Percentiles rank a stretch among this genome's conserved stretches.
Evolutionary conservation across 1,284 basidiomycete genomes (phyloP).

Genomic region (Trichosporon sp.): DNA sequence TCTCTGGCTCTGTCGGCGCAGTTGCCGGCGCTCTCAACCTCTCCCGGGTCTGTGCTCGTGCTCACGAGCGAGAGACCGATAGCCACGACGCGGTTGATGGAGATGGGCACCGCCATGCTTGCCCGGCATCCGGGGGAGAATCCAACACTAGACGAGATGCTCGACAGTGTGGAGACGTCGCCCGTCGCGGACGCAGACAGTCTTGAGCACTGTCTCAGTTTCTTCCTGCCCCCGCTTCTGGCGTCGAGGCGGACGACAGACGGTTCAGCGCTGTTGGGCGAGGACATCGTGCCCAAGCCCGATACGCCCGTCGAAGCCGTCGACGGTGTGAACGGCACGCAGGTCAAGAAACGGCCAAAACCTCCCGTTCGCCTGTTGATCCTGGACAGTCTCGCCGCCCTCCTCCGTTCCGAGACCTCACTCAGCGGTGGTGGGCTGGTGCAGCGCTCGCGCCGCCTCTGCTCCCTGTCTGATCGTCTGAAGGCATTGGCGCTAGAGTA

Average conservation of each 20-base stretch:
- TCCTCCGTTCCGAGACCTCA: constrained; percentile 64
- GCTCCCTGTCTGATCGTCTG: constrained; percentile 67
- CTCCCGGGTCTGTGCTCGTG: constrained; percentile 67
- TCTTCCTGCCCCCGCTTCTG: constrained; percentile 66
- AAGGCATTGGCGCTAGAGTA: constrained; percentile 68
- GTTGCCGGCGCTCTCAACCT: constrained; percentile 61
- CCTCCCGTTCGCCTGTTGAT: constrained; percentile 64
- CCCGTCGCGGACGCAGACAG: constrained; percentile 63
- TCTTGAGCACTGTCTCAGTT: constrained; percentile 69
- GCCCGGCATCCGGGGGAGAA: constrained; percentile 16
- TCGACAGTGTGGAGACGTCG: constrained; percentile 70
- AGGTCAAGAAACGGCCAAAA: neutral
- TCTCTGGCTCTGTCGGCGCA: constrained; percentile 76
- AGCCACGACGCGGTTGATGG: constrained; percentile 65
- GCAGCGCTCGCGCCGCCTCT: constrained; percentile 69
- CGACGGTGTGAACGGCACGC: neutral
- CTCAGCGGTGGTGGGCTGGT: constrained; percentile 61
- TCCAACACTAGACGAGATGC: constrained; percentile 41
- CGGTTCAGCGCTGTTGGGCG: constrained; percentile 15
- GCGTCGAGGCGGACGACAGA: constrained; percentile 30
- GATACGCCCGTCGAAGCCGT: neutral
- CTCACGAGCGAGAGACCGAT: constrained; percentile 73
- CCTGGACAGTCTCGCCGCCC: constrained; percentile 77
- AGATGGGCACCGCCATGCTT: constrained; percentile 46
- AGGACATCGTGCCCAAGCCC: neutral